These are phyloP conservation scores for Boletus vermiculosoides DNA, from an alignment of 768 basidiomycete genomes.

Conservation along the genomic window DNA sequence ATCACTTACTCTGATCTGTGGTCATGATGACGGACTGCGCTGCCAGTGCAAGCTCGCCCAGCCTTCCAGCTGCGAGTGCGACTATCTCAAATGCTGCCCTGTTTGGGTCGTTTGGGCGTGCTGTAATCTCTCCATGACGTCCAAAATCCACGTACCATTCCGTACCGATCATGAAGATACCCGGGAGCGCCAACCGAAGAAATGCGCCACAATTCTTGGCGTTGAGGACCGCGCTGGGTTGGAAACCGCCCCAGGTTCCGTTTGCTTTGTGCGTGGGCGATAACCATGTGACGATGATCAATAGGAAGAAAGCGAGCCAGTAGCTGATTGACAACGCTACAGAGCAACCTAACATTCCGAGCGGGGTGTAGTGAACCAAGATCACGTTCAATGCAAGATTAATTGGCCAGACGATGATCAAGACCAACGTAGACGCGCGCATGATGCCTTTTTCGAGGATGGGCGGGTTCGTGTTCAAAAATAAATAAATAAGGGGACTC, in stretches of 20 bases:
- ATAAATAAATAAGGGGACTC: not conserved
- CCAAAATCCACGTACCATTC: constrained; percentile 55
- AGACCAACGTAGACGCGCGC: constrained; percentile 64
- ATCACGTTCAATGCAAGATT: constrained; percentile 59
- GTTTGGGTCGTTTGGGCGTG: not conserved
- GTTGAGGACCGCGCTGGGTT: constrained; percentile 45
- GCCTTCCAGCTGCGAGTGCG: constrained; percentile 68
- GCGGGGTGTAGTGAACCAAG: constrained; percentile 61
- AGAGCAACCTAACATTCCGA: constrained; percentile 67
- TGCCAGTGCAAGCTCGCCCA: constrained; percentile 65
- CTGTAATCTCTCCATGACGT: not conserved
- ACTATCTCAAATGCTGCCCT: constrained; percentile 86
- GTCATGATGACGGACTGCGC: constrained; percentile 83
- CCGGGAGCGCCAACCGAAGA: constrained; percentile 68
- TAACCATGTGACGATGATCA: constrained; percentile 47
- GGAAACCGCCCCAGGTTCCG: constrained; percentile 63
- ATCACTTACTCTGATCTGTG: constrained; percentile 62
- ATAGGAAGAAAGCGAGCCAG: constrained; percentile 61
- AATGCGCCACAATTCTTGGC: constrained; percentile 51
- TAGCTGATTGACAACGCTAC: constrained; percentile 67
- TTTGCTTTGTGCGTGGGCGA: constrained; percentile 56
- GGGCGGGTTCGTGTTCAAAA: not conserved
- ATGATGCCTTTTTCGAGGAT: constrained; percentile 56
- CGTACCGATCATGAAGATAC: constrained; percentile 76
- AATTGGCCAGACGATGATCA: constrained; percentile 62